Percentiles rank a stretch among this genome's conserved stretches.
These are phyloP conservation scores for Fusarium oxysporum DNA, from an alignment of 2,329 filamentous ascomycete species.

Conservation along the genomic window DNA sequence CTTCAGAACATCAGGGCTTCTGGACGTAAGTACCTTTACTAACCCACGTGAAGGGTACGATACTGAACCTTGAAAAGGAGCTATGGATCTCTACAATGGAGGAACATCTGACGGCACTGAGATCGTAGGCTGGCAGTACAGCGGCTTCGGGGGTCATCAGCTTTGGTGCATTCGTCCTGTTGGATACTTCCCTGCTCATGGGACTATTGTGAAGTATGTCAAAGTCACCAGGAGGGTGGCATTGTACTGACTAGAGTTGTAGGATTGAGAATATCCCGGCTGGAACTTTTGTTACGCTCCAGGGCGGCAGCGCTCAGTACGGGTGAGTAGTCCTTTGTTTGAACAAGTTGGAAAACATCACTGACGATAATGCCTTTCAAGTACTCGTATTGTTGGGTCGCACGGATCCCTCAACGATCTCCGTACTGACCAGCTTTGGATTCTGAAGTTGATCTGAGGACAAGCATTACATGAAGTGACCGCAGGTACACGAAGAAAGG, in stretches of 20 bases:
- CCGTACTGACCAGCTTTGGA: neutral
- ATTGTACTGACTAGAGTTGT: rapidly evolving
- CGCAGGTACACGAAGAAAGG: rapidly evolving
- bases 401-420: neutral
- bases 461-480: neutral
- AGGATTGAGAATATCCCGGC: neutral
- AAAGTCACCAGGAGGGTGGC: too few species aligned
- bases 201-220: neutral
- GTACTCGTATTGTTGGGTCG: neutral
- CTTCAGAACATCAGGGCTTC: neutral
- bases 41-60: rapidly evolving
- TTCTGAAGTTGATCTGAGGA: neutral
- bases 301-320: neutral
- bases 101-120: neutral
- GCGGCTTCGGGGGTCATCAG: neutral
- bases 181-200: neutral
- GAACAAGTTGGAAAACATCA: rapidly evolving
- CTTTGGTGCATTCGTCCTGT: neutral
- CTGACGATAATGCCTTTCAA: rapidly evolving
- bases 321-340: neutral
- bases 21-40: neutral
- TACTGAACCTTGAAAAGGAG: neutral
- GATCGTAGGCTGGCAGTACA: neutral
- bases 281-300: neutral
- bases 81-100: neutral